phyloP scores from a whole-genome alignment of 1,284 basidiomycete genomes.

The Pseudozyma thailandica region DNA sequence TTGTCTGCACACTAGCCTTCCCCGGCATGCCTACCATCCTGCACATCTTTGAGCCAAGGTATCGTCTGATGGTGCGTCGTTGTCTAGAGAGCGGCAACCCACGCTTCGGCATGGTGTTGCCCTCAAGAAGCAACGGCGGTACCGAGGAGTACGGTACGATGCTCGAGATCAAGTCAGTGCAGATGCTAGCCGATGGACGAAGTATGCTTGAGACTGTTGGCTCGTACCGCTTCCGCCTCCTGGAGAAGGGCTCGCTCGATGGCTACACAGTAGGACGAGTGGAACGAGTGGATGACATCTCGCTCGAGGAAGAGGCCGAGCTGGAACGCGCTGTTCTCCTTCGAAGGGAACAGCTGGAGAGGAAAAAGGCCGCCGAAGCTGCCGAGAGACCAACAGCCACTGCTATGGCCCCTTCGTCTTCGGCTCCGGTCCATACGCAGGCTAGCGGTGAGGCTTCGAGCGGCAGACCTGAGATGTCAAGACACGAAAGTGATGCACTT shows the following conservation, averaged over 20 bases:
- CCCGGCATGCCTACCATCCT: conserved; percentile 87
- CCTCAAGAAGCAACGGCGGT: conserved; percentile 70
- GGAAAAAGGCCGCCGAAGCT: conserved; percentile 31
- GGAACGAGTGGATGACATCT: conserved; percentile 70
- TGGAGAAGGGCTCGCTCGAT: conserved; percentile 78
- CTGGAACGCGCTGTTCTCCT: conserved; percentile 37
- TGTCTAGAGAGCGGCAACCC: conserved; percentile 81
- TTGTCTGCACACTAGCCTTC: conserved; percentile 88
- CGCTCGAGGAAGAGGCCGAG: conserved; percentile 51
- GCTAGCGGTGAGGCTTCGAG: neutral
- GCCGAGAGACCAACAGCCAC: conserved; percentile 8
- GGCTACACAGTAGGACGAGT: conserved; percentile 88
- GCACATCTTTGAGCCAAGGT: conserved; percentile 89
- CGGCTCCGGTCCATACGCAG: conserved; percentile 12
- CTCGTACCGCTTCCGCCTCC: conserved; percentile 82
- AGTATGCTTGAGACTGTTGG: conserved; percentile 89
- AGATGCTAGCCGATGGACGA: conserved; percentile 87
- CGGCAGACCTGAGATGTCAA: conserved; percentile 18
- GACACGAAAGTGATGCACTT: conserved; percentile 26
- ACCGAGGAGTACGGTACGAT: conserved; percentile 85
- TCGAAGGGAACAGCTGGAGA: conserved; percentile 33
- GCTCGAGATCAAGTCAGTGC: conserved; percentile 85
- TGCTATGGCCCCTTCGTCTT: conserved; percentile 19
- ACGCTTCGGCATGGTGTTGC: conserved; percentile 89
- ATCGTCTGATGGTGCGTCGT: conserved; percentile 91